Evolutionary conservation across 768 basidiomycete genomes (phyloP), one percentile per base, ranked within the genome.

Genomic region (Psilocybe cyanescens): DNA sequence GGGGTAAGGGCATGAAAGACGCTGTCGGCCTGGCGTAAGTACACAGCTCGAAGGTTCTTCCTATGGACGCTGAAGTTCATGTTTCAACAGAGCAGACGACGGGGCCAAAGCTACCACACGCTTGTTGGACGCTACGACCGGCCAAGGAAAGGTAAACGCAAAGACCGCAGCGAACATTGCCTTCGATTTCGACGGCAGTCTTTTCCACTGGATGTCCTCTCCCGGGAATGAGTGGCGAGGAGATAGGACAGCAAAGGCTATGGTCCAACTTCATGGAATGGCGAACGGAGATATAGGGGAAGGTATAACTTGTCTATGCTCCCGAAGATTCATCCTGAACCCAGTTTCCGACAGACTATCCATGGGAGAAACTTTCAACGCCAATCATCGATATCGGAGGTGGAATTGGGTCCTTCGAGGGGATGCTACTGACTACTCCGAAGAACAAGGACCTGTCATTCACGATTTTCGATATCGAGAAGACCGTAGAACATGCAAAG

Each of bases 351-450:
- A 4, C n/a, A 53, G 51, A 53, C 17, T 53, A 33, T 33, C 31
- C 51, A 3, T 53, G 51, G 51, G 51, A 53, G 51, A 53, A 53
- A 17, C 31, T 53, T 16, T 7, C 51, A 9, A 53, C 29, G 30
- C 51, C 51, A 17, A 53, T 53, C 31, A 53, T 53, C 19, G 51
- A 53, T 53, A 53, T 53, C 31, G 51, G 51, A 53, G 51, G 51
- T 31, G 51, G 51, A 3, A 53, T 53, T 35, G 51, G 51, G 14
- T 53, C 51, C 1, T 53, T 53, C 28, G 51, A 53, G n/a, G 51
- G 51, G 17, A 5, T 53, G 31, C 7, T 53, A 3, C 51, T 53
- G 3, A 2, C 51, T n/a, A 29, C 19, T 35, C 51, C 51, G 3
- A 53, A 31, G 31, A 53, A 53, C 30, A 53, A 35, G 31, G 51